These are phyloP conservation scores for Hippophae gyantsensis DNA, from an alignment of 306 rosid species.

Conservation along the genomic window DNA sequence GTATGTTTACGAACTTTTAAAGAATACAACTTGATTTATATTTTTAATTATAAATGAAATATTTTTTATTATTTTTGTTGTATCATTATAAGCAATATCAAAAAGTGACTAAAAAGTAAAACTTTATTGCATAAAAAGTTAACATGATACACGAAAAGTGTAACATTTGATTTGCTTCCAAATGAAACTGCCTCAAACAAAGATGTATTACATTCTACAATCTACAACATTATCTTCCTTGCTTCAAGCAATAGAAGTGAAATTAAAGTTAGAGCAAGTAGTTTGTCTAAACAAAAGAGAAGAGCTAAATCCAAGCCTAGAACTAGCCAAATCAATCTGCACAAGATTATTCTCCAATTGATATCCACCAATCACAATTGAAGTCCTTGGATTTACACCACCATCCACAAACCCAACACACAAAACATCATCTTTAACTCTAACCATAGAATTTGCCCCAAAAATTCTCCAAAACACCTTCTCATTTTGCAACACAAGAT, in stretches of 20 bases:
- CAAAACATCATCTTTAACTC: conserved; percentile 21
- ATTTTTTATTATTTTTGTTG: too few species aligned
- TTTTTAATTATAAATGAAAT: too few species aligned
- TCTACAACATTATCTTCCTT: too few species aligned
- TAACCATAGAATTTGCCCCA: conserved; percentile 61
- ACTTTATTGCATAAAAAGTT: too few species aligned
- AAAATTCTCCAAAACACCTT: conserved; percentile 35
- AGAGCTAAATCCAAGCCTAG: conserved; percentile 42
- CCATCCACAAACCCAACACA: conserved; percentile 60
- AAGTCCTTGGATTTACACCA: conserved; percentile 27
- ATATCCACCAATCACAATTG: conserved; percentile 55
- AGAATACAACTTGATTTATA: too few species aligned
- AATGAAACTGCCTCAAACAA: too few species aligned
- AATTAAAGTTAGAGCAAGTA: conserved; percentile 22
- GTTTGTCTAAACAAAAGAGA: conserved; percentile 19
- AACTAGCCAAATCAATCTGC: conserved; percentile 44
- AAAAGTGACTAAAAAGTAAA: too few species aligned
- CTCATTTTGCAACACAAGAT: conserved; percentile 35
- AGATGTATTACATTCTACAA: too few species aligned
- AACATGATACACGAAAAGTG: too few species aligned
- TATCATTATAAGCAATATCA: too few species aligned
- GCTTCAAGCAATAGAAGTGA: background rate
- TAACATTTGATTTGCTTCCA: too few species aligned
- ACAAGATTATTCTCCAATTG: conserved; percentile 53
- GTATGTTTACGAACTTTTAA: too few species aligned